These are phyloP conservation scores for Orychophragmus violaceus DNA, from an alignment of 345 rosid genomes.

Conservation along the genomic window DNA sequence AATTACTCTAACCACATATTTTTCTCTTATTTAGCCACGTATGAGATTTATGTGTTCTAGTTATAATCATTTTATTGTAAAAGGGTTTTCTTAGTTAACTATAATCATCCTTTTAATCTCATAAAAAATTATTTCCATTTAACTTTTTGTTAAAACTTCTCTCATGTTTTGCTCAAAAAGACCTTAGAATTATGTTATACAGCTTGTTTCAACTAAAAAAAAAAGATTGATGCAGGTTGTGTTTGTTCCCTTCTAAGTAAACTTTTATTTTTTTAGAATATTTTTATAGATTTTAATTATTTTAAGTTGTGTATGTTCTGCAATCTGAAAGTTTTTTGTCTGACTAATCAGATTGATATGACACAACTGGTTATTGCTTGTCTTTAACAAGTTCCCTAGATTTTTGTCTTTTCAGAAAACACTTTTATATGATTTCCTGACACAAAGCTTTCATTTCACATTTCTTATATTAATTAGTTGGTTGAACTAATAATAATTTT, in stretches of 20 bases:
- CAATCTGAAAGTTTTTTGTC: neutral
- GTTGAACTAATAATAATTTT: no score
- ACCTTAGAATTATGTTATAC: no score
- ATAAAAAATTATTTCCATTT: neutral
- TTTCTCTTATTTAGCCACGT: no score
- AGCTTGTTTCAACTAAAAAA: no score
- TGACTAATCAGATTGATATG: neutral
- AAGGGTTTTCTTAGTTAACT: neutral
- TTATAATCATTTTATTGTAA: no score
- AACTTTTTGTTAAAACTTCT: no score
- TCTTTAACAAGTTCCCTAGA: neutral
- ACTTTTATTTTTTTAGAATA: neutral
- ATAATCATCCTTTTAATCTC: neutral
- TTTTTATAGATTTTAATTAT: neutral
- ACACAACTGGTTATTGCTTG: constrained; percentile 19
- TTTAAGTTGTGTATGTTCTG: neutral
- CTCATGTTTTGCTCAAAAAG: no score
- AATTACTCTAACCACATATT: no score
- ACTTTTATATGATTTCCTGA: no score
- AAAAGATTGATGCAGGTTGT: neutral
- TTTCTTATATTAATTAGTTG: neutral
- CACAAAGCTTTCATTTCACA: neutral
- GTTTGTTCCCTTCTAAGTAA: neutral
- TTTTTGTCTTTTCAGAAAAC: neutral
- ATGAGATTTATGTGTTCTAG: neutral